Evolutionary conservation across 2,329 filamentous ascomycete genomes (phyloP), one percentile per base, ranked within the genome.

Genomic region (Zopfia rhizophila): DNA sequence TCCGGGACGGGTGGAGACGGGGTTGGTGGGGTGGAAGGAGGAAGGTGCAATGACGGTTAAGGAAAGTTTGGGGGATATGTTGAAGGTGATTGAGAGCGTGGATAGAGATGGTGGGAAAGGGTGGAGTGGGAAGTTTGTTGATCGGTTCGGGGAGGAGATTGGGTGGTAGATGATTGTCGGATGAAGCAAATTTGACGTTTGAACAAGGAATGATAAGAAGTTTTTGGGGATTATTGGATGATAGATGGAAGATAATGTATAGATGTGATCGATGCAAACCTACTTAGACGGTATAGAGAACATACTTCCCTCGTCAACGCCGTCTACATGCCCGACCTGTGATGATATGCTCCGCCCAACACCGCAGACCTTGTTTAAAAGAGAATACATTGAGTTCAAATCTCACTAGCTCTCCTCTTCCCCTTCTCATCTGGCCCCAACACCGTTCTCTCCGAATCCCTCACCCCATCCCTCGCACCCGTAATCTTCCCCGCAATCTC

Each of bases 1-100:
- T 63, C 75, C 76, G 0, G 75, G 76, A 7, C 52, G 76, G 2
- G 76, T 78, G 14, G 75, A 78, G 60, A 77, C 72, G 12, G 60
- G 65, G 24, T 53, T 79, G 22, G 75, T 78, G 22, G 65, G 53
- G 41, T 73, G 72, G 56, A 75, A 65, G 32, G 76, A 78, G 45
- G 75, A 76, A 19, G 75, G 75, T 3, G 75, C 75, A 0, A 73
- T 78, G 11, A 58, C 55, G 12, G 65, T 70, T 1, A 58, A 71
- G 30, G 75, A 78, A 58, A 76, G 73, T 48, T 58, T 78, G 13
- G 21, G 31, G 14, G 65, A 70, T 36, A 64, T 77, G 33, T 30
- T 77, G 46, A 54, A 51, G 19, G 49, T 77, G 23, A 70, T 78
- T 33, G 63, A 68, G 7, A 45, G 43, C 22, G 65, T 71, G 58